phyloP scores from a whole-genome alignment of 2,329 filamentous ascomycete genomes.

The Colletotrichum australisinense region DNA sequence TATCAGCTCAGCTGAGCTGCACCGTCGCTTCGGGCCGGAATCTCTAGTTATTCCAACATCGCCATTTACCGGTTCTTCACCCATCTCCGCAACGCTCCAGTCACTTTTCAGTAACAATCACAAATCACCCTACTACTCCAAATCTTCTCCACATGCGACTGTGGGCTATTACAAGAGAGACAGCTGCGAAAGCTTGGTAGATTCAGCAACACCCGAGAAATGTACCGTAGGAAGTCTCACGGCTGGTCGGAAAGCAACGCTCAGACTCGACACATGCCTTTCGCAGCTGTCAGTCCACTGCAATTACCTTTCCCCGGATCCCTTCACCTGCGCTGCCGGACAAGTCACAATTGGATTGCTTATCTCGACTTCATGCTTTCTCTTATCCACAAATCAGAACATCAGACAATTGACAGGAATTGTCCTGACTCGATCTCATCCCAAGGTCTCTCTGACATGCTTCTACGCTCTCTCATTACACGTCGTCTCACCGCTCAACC shows the following conservation, averaged over 20 bases:
- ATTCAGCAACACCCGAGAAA: not conserved
- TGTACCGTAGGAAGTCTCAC: not conserved
- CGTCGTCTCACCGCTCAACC: conserved; percentile 25
- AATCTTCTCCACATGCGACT: not conserved
- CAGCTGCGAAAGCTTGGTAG: not conserved
- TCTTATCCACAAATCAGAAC: conserved; percentile 13
- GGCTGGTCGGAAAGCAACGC: conserved; percentile 17
- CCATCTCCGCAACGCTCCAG: not conserved
- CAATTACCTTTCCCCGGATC: conserved; percentile 30
- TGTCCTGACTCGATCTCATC: not conserved
- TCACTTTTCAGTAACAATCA: not conserved
- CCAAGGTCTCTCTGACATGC: not conserved
- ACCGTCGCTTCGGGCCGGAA: not conserved
- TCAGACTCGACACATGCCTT: conserved; percentile 13
- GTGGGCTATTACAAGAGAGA: not conserved
- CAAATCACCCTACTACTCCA: not conserved
- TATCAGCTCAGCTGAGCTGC: not conserved
- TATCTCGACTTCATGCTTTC: conserved; percentile 21
- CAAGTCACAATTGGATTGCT: conserved; percentile 26
- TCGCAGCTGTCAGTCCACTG: conserved; percentile 11
- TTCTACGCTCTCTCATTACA: not conserved
- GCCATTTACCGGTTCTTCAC: not conserved
- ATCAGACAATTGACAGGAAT: not conserved
- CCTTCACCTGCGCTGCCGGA: conserved; percentile 13
- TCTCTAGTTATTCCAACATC: not conserved